Evolutionary conservation across 305 asterid genomes (phyloP).

Genomic region (Galium porrigens): DNA sequence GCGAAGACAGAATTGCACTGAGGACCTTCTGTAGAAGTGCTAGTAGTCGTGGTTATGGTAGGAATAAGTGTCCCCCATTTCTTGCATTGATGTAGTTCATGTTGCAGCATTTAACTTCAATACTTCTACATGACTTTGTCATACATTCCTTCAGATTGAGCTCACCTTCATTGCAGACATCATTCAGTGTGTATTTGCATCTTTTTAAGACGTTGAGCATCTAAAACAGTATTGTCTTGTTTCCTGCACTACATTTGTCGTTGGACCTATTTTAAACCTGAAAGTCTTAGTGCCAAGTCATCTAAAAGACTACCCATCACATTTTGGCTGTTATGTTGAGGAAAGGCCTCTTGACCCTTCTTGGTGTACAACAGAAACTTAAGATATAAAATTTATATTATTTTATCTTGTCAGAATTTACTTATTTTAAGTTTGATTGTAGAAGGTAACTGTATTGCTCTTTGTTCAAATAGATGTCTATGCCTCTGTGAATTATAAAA

Average conservation of each 20-base stretch:
- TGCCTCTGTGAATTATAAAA: neutral
- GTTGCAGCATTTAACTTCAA: neutral
- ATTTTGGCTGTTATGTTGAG: neutral
- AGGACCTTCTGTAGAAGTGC: no score
- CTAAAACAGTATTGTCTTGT: neutral
- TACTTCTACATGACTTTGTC: neutral
- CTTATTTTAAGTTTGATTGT: neutral
- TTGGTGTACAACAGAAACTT: neutral
- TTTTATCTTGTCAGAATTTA: no score
- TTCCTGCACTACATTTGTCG: neutral
- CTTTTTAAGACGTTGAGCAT: slow-evolving; percentile 1
- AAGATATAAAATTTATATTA: neutral
- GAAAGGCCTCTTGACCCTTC: no score
- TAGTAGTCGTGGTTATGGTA: no score
- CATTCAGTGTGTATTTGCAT: neutral
- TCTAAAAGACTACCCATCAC: neutral
- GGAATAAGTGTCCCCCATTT: neutral
- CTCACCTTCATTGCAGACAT: neutral
- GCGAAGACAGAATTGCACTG: no score
- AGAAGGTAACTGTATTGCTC: neutral
- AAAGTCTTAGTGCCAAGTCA: neutral
- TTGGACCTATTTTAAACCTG: neutral
- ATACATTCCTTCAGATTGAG: neutral
- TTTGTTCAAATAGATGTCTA: neutral
- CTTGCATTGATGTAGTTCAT: neutral